Conservation (phyloP, 495 filamentous ascomycete species). For the Xylaria venustula region DNA sequence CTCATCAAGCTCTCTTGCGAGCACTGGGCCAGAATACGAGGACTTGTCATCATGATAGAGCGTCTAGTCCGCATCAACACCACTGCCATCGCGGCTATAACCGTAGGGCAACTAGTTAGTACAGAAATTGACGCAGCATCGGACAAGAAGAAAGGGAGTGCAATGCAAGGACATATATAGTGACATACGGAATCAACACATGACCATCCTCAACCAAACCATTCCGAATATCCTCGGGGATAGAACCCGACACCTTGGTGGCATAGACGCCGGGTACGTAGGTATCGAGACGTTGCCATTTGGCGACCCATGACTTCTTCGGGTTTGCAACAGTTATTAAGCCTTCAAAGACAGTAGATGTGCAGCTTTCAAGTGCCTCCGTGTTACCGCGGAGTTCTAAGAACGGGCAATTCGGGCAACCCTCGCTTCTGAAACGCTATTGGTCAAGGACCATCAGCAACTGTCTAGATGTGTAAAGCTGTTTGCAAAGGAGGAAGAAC, state of each 20-base stretch:
- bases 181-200: conserved; percentile 62
- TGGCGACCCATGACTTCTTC: conserved; percentile 80
- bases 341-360: conserved; percentile 91
- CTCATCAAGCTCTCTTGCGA: conserved; percentile 7
- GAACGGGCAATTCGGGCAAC: conserved; percentile 94
- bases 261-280: conserved; percentile 89
- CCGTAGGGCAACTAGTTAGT: neutral
- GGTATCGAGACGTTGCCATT: conserved; percentile 87
- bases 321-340: conserved; percentile 80
- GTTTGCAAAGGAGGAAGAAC: neutral
- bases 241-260: conserved; percentile 78
- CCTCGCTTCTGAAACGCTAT: conserved; percentile 76
- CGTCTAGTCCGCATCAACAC: conserved; percentile 45
- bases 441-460: conserved; percentile 1
- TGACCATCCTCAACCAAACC: conserved; percentile 66
- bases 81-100: conserved; percentile 54
- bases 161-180: neutral
- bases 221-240: conserved; percentile 62
- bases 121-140: neutral
- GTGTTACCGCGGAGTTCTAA: conserved; percentile 73
- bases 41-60: neutral
- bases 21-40: no score
- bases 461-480: neutral
- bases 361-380: conserved; percentile 87
- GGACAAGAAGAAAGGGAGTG: neutral